A percentile compares a stretch with the other conserved stretches of the same genome.
Evolutionary conservation across 1,139 yeast species (phyloP).

Genomic region (Yamadazyma dendronema): DNA sequence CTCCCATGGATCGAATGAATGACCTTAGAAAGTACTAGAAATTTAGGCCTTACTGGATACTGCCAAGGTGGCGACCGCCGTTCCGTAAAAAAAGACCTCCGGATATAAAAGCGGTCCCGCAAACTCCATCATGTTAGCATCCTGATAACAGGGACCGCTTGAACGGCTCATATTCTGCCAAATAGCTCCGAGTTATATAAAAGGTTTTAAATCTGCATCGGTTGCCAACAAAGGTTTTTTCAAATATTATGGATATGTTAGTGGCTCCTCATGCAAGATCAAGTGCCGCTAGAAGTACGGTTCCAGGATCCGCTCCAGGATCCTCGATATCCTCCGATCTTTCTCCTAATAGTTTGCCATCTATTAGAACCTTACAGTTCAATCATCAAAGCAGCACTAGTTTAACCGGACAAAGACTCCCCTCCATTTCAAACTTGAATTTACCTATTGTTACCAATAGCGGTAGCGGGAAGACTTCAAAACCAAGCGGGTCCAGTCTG

Average conservation of each 20-base stretch:
- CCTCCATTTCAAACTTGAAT: slow-evolving; percentile 12
- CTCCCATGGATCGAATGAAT: no score
- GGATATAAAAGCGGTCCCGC: background rate
- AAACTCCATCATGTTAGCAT: slow-evolving; percentile 1
- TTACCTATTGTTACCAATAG: slow-evolving; percentile 4
- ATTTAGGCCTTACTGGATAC: no score
- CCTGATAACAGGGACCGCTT: slow-evolving; percentile 13
- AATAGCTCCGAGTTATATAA: background rate
- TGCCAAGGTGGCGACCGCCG: no score
- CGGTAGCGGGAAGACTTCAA: no score
- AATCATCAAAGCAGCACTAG: background rate
- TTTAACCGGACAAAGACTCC: slow-evolving; percentile 3
- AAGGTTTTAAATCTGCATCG: background rate
- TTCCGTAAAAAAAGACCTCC: no score
- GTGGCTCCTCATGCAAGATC: slow-evolving; percentile 1
- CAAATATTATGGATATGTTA: background rate
- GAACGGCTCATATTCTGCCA: background rate
- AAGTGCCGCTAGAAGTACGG: background rate
- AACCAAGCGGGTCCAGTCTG: no score
- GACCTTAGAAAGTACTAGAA: no score
- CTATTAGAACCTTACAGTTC: background rate
- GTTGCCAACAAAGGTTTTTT: background rate
- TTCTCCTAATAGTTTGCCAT: background rate
- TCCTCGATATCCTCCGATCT: background rate
- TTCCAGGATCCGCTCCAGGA: background rate